Percentiles rank a stretch among this genome's conserved stretches.
These are phyloP conservation scores for Cystofilobasidium macerans DNA, from an alignment of 768 basidiomycete genomes.

Conservation along the genomic window DNA sequence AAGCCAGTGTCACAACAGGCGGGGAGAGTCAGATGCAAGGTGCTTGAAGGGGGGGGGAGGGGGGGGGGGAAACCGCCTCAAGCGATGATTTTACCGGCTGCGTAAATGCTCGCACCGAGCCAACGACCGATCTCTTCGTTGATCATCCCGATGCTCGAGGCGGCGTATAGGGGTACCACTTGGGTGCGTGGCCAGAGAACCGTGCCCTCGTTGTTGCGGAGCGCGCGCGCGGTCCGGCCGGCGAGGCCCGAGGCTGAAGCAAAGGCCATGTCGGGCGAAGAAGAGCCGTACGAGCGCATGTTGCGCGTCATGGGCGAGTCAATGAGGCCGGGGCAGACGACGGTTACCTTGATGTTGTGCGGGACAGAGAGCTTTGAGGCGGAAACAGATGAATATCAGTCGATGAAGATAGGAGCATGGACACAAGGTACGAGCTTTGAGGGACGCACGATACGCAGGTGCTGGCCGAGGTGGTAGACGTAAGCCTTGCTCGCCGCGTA, in stretches of 20 bases:
- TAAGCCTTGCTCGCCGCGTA: conserved; percentile 8
- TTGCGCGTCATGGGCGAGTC: conserved; percentile 1
- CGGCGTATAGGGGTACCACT: not conserved
- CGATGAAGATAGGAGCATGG: not conserved
- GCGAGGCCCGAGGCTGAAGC: not conserved
- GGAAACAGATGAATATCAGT: not conserved
- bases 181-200: conserved; percentile 6
- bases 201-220: conserved; percentile 2
- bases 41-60: too few species aligned
- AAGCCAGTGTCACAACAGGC: too few species aligned
- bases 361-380: not conserved
- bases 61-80: too few species aligned
- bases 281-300: not conserved
- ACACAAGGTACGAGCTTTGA: not conserved
- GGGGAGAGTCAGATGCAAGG: too few species aligned
- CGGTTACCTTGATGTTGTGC: conserved; percentile 12
- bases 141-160: not conserved
- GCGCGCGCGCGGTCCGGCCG: not conserved
- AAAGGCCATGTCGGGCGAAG: not conserved
- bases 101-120: not conserved
- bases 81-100: conserved; percentile 5
- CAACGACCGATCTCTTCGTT: conserved; percentile 11
- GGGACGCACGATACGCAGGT: not conserved
- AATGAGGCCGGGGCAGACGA: conserved; percentile 1
- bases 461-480: conserved; percentile 8